phyloP scores from a whole-genome alignment of 2,329 filamentous ascomycete species.

The Colletotrichum karsti region DNA sequence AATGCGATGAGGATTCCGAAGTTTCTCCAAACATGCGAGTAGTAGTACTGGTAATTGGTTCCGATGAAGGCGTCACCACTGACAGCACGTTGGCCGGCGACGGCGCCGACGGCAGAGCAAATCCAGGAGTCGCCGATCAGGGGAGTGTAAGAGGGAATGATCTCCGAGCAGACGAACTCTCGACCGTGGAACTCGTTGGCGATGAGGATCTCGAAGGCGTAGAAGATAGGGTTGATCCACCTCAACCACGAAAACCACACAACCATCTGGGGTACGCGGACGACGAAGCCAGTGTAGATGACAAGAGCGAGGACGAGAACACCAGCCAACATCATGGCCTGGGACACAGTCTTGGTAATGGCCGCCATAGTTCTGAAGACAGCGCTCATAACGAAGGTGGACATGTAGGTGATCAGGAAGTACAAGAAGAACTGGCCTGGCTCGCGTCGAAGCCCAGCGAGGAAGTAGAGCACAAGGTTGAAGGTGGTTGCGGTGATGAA shows the following conservation, averaged over 20 bases:
- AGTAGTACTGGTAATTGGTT: slow-evolving; percentile 63
- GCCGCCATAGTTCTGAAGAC: slow-evolving; percentile 80
- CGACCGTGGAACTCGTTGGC: slow-evolving; percentile 75
- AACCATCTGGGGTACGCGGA: slow-evolving; percentile 65
- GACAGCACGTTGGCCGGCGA: slow-evolving; percentile 61
- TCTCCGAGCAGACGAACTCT: slow-evolving; percentile 62
- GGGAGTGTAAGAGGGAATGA: slow-evolving; percentile 56
- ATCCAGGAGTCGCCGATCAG: slow-evolving; percentile 56
- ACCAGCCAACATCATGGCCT: slow-evolving; percentile 62
- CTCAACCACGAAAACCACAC: slow-evolving; percentile 81
- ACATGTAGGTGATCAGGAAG: slow-evolving; percentile 73
- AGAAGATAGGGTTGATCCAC: slow-evolving; percentile 77
- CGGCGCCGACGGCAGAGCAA: slow-evolving; percentile 62
- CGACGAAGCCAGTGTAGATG: slow-evolving; percentile 67
- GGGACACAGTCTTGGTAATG: slow-evolving; percentile 70
- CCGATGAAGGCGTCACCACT: slow-evolving; percentile 69
- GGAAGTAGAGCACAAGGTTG: slow-evolving; percentile 67
- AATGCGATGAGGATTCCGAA: slow-evolving; percentile 74
- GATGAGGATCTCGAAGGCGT: slow-evolving; percentile 77
- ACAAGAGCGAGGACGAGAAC: slow-evolving; percentile 67
- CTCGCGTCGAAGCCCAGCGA: slow-evolving; percentile 62
- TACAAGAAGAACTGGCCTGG: slow-evolving; percentile 80
- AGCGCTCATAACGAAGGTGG: slow-evolving; percentile 78
- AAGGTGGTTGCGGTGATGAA: slow-evolving; percentile 58
- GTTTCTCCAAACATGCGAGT: slow-evolving; percentile 71